Evolutionary conservation across 2,329 filamentous ascomycete species (phyloP), one percentile per base, ranked within the genome.

Genomic region (Coniosporium tulheliwenetii): DNA sequence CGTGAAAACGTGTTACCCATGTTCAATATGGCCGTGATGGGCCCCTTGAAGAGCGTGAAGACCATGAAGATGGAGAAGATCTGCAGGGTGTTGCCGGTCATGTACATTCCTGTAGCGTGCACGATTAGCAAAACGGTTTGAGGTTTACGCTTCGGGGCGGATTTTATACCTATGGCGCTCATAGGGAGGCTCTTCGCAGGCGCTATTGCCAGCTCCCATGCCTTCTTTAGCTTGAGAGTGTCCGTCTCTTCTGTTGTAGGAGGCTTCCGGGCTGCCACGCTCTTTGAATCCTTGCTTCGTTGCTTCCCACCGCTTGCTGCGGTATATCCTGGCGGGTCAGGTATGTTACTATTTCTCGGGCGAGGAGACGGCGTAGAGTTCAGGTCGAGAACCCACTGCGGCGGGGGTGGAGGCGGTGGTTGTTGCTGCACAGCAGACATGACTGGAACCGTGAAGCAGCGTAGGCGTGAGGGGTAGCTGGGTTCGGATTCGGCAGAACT

Each of bases 61-160:
- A 96, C 89, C 87, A 96, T 98, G 85, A 96, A 96, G 64, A 98
- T 96, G 63, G 83, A 93, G 69, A 98, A 98, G 50, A 98, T 96
- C 60, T 98, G 91, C 37, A 98, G 75, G 45, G 85, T 86, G 66
- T 96, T 98, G 54, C 91, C 91, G 30, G 89, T 93, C 91, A 98
- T 98, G 73, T 98, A 98, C 86, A 96, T 96, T 79, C 95, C 95
- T 26, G 19, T 26, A 26, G 19, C 19, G 19, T 26, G 19, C 19
- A 26, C 19, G 3, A 26, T 26, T 26, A 26, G 7, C 19, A 26
- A 26, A 7, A 26, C 19, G 7, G 19, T 26, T 26, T 7, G 19
- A 26, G 19, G 19, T 26, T 26, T 26, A 26, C 19, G 19, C 19
- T 7, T 26, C 19, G 19, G 19, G 19, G 7, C 19, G 19, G 19